Base-by-base conservation (phyloP, 2,329 filamentous ascomycete species). In the Lachnellula cervina region DNA sequence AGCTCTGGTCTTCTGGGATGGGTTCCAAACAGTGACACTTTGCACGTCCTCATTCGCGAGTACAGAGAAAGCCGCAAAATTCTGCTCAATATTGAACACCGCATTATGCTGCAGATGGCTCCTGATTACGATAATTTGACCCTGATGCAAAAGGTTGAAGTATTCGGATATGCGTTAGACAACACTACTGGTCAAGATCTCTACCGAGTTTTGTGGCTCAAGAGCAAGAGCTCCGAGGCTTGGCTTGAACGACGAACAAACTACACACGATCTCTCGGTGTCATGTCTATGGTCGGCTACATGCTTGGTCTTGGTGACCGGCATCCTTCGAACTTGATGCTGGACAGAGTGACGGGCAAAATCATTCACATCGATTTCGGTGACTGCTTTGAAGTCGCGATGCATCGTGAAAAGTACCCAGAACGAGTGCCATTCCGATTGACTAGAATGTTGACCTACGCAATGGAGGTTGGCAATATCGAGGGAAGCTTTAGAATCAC, bases 211-310 rank as follows among this genome's bases (percentile, higher is more conserved):
- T 77, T 99, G 37, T 99, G 95, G 94, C 81, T 99, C 64, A 99
- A 99, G 82, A 96, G 90, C 69, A 97, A 97, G 79, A 96, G 89
- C 59, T 97, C 93, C 0, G 94, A 99, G 72, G 88, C 93, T 2
- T 99, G 94, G 94, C 84, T 99, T 35, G 94, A 97, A 72, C 83
- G 94, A 44, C 88, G 94, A 52, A 99, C 95, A n/a, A 99, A 96
- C 70, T 99, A 99, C 75, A 99, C 94, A 17, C 88, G 94, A 56
- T 97, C 93, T 1, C 80, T 99, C 2, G 94, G 90, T 65, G 94
- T 99, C 67, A 99, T 99, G 94, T 97, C 91, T n/a, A 99, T 99
- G 91, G 94, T 97, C n/a, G 94, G 94, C 61, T 99, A 99, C 72
- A 97, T 99, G 62, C 84, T 99, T 21, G 95, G 94, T 58, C 79